Evolutionary conservation across 768 basidiomycete genomes (phyloP).

Genomic region (Pholiota molesta): DNA sequence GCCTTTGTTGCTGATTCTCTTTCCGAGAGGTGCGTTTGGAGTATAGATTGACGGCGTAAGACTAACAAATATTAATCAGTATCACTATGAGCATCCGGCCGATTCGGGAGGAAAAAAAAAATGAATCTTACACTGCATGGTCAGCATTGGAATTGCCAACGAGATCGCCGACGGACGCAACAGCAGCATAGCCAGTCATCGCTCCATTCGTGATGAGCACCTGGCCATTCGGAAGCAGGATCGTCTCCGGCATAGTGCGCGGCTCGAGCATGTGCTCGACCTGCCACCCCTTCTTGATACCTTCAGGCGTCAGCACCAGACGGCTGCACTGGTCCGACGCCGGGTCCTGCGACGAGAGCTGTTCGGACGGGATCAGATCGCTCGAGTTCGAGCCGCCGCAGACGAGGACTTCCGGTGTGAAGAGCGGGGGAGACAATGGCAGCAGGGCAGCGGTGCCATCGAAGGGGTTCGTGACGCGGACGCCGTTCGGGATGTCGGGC

Average conservation of each 20-base stretch:
- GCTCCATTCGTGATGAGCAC: slow-evolving; percentile 48
- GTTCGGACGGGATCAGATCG: slow-evolving; percentile 29
- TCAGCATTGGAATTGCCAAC: slow-evolving; percentile 31
- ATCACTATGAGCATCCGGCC: neutral
- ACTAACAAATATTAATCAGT: slow-evolving; percentile 7
- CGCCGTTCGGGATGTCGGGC: slow-evolving; percentile 45
- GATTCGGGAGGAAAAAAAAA: neutral
- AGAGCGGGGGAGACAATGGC: slow-evolving; percentile 37
- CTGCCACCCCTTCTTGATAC: slow-evolving; percentile 47
- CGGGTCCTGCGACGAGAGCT: slow-evolving; percentile 43
- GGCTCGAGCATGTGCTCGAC: slow-evolving; percentile 46
- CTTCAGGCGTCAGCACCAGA: slow-evolving; percentile 41
- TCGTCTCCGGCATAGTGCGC: slow-evolving; percentile 41
- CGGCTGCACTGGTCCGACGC: slow-evolving; percentile 47
- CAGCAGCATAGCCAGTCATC: slow-evolving; percentile 43
- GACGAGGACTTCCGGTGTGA: slow-evolving; percentile 45
- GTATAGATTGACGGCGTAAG: slow-evolving; percentile 53
- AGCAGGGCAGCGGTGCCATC: slow-evolving; percentile 37
- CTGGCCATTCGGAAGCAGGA: slow-evolving; percentile 46
- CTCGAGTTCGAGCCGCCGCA: slow-evolving; percentile 44
- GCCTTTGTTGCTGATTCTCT: slow-evolving; percentile 50
- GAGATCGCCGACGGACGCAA: slow-evolving; percentile 33
- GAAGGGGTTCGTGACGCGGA: slow-evolving; percentile 42
- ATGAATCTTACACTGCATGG: slow-evolving; percentile 32
- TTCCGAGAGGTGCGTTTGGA: slow-evolving; percentile 42